These are phyloP conservation scores for Neoarthrinium moseri DNA, from an alignment of 2,329 filamentous ascomycete genomes.

Conservation along the genomic window DNA sequence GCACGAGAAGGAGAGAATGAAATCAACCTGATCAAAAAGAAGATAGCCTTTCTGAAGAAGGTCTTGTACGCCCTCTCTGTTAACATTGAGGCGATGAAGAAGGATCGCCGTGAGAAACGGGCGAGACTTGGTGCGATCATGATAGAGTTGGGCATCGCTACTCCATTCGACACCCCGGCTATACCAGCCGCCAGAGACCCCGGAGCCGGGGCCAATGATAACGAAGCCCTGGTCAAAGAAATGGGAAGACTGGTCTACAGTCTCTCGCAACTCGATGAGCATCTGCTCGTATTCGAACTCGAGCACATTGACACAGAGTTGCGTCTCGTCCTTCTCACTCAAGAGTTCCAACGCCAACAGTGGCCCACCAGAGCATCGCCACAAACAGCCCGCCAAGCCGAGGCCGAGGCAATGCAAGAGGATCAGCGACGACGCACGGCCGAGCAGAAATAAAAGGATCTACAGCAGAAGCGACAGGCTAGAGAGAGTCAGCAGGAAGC, in stretches of 20 bases:
- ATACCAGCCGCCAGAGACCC: neutral
- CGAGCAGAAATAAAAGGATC: neutral
- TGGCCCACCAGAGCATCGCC: neutral
- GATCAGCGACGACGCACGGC: neutral
- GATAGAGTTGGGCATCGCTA: too few species aligned
- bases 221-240: too few species aligned
- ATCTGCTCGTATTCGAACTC: neutral
- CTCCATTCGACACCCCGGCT: neutral
- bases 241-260: neutral
- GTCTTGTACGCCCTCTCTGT: neutral
- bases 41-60: neutral
- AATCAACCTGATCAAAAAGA: neutral
- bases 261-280: neutral
- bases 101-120: neutral
- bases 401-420: neutral
- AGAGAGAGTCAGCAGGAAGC: neutral
- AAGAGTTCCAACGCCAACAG: neutral
- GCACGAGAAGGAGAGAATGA: neutral
- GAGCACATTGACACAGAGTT: neutral
- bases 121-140: neutral
- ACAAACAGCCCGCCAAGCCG: neutral
- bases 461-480: neutral
- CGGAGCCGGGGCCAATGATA: too few species aligned
- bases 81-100: neutral
- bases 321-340: neutral